Evolutionary conservation across 2,329 filamentous ascomycete species (phyloP).

Genomic region (Talaromyces sp.): DNA sequence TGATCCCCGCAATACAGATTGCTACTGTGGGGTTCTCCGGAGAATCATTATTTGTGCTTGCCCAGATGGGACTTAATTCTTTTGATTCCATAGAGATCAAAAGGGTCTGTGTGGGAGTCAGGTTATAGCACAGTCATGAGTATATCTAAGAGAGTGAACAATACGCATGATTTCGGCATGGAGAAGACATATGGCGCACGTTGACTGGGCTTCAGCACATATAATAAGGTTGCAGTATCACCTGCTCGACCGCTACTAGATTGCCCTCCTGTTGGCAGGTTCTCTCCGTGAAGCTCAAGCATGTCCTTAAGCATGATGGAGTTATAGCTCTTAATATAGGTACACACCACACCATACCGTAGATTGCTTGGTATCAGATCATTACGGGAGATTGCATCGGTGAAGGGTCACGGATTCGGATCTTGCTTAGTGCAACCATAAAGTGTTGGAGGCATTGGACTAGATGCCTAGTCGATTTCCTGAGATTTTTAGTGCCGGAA

Average conservation of each 20-base stretch:
- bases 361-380: neutral
- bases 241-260: neutral
- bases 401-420: neutral
- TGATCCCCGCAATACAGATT: neutral
- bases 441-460: neutral
- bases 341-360: neutral
- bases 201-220: neutral
- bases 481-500: neutral
- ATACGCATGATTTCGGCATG: neutral
- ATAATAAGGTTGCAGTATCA: neutral
- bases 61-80: neutral
- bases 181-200: neutral
- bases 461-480: neutral
- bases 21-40: neutral
- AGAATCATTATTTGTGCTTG: neutral
- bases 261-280: neutral
- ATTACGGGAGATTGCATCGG: slow-evolving; percentile 1
- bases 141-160: neutral
- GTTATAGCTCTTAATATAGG: neutral
- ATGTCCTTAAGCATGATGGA: neutral
- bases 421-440: neutral
- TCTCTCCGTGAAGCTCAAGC: neutral
- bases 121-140: neutral
- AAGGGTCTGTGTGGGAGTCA: neutral
- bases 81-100: neutral